Base-by-base conservation (phyloP, 2,329 filamentous ascomycete species). In the Nemania diffusa region DNA sequence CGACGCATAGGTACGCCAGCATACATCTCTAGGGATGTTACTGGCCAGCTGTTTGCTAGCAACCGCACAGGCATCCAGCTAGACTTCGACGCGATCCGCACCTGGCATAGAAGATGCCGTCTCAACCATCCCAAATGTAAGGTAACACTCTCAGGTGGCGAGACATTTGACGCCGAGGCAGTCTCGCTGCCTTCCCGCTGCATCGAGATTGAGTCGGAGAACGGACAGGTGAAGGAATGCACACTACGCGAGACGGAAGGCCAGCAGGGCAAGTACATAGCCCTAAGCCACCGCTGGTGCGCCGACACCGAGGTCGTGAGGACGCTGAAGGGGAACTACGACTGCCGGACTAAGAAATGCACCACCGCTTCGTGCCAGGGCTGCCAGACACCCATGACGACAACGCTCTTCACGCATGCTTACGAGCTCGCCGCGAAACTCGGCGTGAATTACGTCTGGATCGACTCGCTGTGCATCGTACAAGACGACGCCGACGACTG, bases 241-340 rank as follows among this genome's bases (percentile, higher is more conserved):
- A 32, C 32, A n/a, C 56, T 61, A 22, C 9, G 59, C 5, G 67
- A 69, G 29, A 66, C 59, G 8, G 15, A 29, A 17, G 59, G 67
- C 4, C 20, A 63, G 17, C 50, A 29, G 40, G 58, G 66, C 17
- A 63, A 63, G 42, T 65, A 68, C 15, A 66, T 66, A 40, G 53
- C 53, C 11, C 32, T 65, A n/a, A 65, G 66, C 42, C 62, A 69
- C 42, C 58, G 56, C 55, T 69, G 62, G 58, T 20, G 42, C n/a
- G 26, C 27, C 20, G 53, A 62, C 4, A 65, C 66, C 1, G 62
- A 65, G 26, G 11, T 9, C n/a, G 58, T 62, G 13, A 42, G 50
- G 20, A 69, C 63, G 6, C 34, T 57, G 22, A 50, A 52, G 13
- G 24, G 3, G 20, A 69, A 66, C 50, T 63, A 69, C 50, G 29